Conservation (phyloP, 352 stramenopile species). For the Thalassiosira mediterranea region DNA sequence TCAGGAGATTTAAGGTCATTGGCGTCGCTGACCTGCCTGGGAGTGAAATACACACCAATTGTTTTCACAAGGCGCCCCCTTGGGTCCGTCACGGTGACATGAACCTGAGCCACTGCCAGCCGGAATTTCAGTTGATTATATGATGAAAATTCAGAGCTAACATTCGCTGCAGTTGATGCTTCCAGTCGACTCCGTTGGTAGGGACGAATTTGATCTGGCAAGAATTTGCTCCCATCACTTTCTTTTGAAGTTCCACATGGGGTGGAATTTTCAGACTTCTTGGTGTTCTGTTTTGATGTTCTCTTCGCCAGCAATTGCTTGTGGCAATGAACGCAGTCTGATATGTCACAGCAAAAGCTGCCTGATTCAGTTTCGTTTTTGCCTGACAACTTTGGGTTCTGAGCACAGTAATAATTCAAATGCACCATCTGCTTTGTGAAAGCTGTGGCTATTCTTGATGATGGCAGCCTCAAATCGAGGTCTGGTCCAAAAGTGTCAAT, state of each 20-base stretch:
- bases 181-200: slow-evolving; percentile 69
- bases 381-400: slow-evolving; percentile 21
- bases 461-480: slow-evolving; percentile 44
- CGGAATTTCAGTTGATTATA: slow-evolving; percentile 78
- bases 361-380: slow-evolving; percentile 31
- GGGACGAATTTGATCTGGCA: slow-evolving; percentile 69
- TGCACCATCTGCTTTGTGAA: slow-evolving; percentile 55
- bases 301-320: slow-evolving; percentile 46
- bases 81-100: slow-evolving; percentile 74
- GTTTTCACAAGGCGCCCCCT: slow-evolving; percentile 59
- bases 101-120: slow-evolving; percentile 73
- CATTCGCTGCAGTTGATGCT: slow-evolving; percentile 43
- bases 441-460: slow-evolving; percentile 32
- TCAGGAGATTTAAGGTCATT: slow-evolving; percentile 68
- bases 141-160: slow-evolving; percentile 74
- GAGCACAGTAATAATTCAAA: slow-evolving; percentile 33
- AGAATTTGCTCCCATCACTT: slow-evolving; percentile 21
- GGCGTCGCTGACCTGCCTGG: slow-evolving; percentile 64
- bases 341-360: slow-evolving; percentile 56
- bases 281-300: slow-evolving; percentile 31
- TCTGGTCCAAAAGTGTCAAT: slow-evolving; percentile 48
- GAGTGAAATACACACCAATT: slow-evolving; percentile 74
- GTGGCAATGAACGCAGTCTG: slow-evolving; percentile 70
- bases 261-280: slow-evolving; percentile 26
- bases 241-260: slow-evolving; percentile 13